Evolutionary conservation across 2,329 filamentous ascomycete species (phyloP).

Genomic region (Paecilomyces variotii): DNA sequence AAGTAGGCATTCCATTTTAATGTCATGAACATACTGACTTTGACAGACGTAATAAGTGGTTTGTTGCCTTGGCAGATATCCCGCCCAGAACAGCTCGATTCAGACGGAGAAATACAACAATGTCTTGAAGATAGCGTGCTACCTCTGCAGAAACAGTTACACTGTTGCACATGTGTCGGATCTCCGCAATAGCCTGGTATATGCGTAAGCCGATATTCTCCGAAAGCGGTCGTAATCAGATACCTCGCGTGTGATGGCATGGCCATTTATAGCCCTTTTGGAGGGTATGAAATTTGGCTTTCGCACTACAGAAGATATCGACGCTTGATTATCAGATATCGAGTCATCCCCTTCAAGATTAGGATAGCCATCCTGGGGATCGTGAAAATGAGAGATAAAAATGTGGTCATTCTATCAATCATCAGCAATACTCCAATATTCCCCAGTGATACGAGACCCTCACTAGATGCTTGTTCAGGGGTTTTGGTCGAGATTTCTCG

Average conservation of each 20-base stretch:
- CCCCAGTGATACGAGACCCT: neutral
- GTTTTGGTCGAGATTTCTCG: slow-evolving; percentile 17
- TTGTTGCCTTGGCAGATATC: slow-evolving; percentile 68
- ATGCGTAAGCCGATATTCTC: slow-evolving; percentile 11
- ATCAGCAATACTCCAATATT: slow-evolving; percentile 5
- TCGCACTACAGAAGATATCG: slow-evolving; percentile 30
- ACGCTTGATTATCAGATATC: slow-evolving; percentile 26
- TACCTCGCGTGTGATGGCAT: slow-evolving; percentile 17
- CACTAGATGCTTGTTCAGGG: slow-evolving; percentile 37
- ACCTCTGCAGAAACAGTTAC: slow-evolving; percentile 68
- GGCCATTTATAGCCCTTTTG: slow-evolving; percentile 6
- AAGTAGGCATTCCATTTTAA: slow-evolving; percentile 12
- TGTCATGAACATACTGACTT: slow-evolving; percentile 34
- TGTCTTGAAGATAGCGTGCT: slow-evolving; percentile 75
- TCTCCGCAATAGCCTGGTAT: slow-evolving; percentile 42
- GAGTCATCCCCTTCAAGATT: slow-evolving; percentile 59
- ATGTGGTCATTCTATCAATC: slow-evolving; percentile 62
- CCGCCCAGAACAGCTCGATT: slow-evolving; percentile 77
- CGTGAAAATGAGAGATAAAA: slow-evolving; percentile 81
- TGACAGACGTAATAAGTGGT: slow-evolving; percentile 63
- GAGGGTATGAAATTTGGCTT: slow-evolving; percentile 14
- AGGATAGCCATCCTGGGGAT: slow-evolving; percentile 60
- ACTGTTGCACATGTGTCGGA: slow-evolving; percentile 51
- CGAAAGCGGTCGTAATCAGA: slow-evolving; percentile 5
- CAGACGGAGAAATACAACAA: slow-evolving; percentile 77